Base-by-base conservation (phyloP, 192 early-diverging fungal genomes). In the Coemansia erecta region DNA sequence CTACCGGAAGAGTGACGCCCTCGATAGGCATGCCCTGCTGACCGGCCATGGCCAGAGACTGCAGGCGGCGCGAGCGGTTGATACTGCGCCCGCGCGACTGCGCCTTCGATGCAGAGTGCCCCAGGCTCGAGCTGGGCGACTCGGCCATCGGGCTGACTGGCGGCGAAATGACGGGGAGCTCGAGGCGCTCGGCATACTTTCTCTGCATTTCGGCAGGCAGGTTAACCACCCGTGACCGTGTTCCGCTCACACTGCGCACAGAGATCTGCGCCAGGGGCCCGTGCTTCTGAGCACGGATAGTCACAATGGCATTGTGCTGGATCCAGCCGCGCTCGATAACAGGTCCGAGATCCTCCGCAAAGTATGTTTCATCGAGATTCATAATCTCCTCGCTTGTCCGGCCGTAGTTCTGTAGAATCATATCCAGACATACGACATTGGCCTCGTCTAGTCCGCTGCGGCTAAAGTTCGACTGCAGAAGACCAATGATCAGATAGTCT, bases 381-480 rank as follows among this genome's bases (percentile, higher is more conserved):
- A 70, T 15, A 45, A 68, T 56, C 4, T 68, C 65, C 40, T 72
- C 46, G 55, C 60, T 65, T 33, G 68, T 52, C 22, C 62, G 56
- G 47, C 56, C 41, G 24, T 90, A 83, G 73, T 92, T 90, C 35
- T 92, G 87, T 21, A 92, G 75, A 21, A 99, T 79, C 90, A 98
- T 92, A 61, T 99, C 97, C 72, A 99, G 77, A 50, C 94, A 93
- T 41, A 95, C 88, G 58, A 92, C 92, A 31, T 90, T 91, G 41
- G 89, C 87, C 69, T 98, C 95, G 67, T 97, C 94, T 60, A 71
- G 88, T 48, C 26, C 72, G 60, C 46, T 73, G 64, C 26, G 81
- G 61, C 43, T 68, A 53, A 26, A 81, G 48, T 90, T 90, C 12
- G 86, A 81, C 63, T 81, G 74, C 35, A 90, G 66, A 11, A 94